Evolutionary conservation across 306 rosid species (phyloP), one percentile per base, ranked within the genome.

Genomic region (Prinsepia uniflora): DNA sequence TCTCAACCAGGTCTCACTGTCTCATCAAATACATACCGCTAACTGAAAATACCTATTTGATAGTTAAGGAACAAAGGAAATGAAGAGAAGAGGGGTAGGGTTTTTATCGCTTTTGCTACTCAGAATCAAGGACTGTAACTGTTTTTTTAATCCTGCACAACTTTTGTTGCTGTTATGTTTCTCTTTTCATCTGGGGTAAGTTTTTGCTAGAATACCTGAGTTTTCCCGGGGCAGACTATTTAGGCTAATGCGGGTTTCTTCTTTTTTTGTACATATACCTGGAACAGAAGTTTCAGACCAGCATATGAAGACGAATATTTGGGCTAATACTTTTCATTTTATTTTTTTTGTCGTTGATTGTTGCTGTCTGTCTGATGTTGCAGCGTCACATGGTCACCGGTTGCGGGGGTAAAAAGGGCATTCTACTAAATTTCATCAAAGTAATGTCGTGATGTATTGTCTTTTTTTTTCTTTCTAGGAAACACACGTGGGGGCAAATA

Each of bases 1-100:
- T 77, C 79, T 73, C 84, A 76, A 76, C 72, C 60, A 81, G 78
- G 77, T 84, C 84, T 65, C 80, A 82, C 53, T 78, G 74, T 30
- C 36, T 81, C 80, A 72, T 80, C 75, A 83, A 2, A 93, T 87
- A 93, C 93, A 88, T 86, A 90, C 96, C 84, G 86, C 96, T 93
- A 88, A 93, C 96, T 85, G 85, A 78, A 84, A 80, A 85, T 85
- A 93, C 90, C 83, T 84, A 83, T 79, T 81, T 80, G 86, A 86
- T 88, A 88, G 88, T 55, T 78, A 60, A 68, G 87, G 86, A 85
- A 30, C 36, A 30, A 30, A 30, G 36, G 85, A 85, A 86, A 78
- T 77, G 36, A 3, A 30, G 36, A 1, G 84, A 81, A 75, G 56
- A 70, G 79, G n/a, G 83, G 79, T 76, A 82, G 84, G 69, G 46